These are phyloP conservation scores for Suillus hirtellus DNA, from an alignment of 768 basidiomycete species.

Conservation along the genomic window DNA sequence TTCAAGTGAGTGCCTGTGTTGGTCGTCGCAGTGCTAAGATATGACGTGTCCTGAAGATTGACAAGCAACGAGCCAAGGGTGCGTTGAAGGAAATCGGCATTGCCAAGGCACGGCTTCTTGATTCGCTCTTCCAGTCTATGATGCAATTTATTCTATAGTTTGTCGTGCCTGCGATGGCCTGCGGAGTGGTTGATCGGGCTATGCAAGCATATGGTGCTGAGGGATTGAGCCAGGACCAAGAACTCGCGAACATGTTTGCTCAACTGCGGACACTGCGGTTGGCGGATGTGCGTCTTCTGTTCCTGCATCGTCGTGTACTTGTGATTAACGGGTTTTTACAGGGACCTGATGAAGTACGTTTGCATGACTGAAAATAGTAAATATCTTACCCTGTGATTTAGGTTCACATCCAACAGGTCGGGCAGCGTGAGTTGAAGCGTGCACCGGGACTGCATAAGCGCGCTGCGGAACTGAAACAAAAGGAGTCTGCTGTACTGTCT, in stretches of 20 bases:
- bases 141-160: constrained; percentile 53
- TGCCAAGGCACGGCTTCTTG: constrained; percentile 68
- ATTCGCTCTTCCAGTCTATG: not conserved
- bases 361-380: constrained; percentile 3
- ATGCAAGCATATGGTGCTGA: constrained; percentile 98
- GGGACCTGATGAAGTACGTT: constrained; percentile 77
- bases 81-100: constrained; percentile 97
- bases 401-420: constrained; percentile 96
- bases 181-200: constrained; percentile 87
- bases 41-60: constrained; percentile 57
- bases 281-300: constrained; percentile 64
- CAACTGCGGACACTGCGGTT: constrained; percentile 83
- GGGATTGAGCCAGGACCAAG: constrained; percentile 88
- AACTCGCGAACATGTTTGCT: constrained; percentile 77
- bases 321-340: constrained; percentile 28
- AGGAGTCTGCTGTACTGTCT: constrained; percentile 58
- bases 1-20: constrained; percentile 52
- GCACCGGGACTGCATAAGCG: constrained; percentile 61
- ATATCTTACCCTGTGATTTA: constrained; percentile 32
- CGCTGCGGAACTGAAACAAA: constrained; percentile 54
- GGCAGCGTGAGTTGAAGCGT: constrained; percentile 82
- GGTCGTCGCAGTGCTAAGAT: not conserved
- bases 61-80: constrained; percentile 87
- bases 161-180: constrained; percentile 89
- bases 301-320: not conserved